Evolutionary conservation across 2,329 filamentous ascomycete species (phyloP), one percentile per base, ranked within the genome.

Genomic region (Epichloe elymi): DNA sequence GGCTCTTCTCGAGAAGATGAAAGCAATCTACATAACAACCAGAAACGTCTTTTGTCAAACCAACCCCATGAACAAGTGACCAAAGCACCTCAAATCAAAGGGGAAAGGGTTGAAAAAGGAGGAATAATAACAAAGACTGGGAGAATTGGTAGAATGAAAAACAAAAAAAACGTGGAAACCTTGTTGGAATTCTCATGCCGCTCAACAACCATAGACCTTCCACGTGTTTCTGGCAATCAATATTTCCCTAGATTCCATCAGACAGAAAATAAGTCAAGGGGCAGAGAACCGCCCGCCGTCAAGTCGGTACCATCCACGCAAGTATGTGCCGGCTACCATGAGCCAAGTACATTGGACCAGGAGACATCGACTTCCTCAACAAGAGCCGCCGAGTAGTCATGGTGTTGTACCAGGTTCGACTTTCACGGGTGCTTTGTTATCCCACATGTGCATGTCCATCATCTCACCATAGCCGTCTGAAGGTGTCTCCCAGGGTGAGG

Each of bases 1-100:
- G 47, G 55, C 57, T 64, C 63, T 64, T 65, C 63, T 58, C 55
- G 61, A 56, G 61, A 66, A 65, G 63, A 64, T 61, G 43, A 54
- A 60, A 63, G 55, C 53, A 60, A 54, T 66, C 62, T 65, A 64
- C 57, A 58, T 50, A 52, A 53, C 17, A 54, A 46, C 39, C 20
- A 50, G 15, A 33, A 46, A 38, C 30, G 30, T 11, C 8, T 8
- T 35, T 4, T 8, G 15, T 15, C 12, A 45, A 30, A 33, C 12
- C 23, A 45, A n/a, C 12, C 10, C 11, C 26, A 33, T 6, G 10
- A 33, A 45, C 4, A 26, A 5, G 41, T 20, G 20, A 20, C 23
- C 42, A 45, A 45, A 35, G n/a, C 26, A 30, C 23, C 42, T n/a
- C 3, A 17, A 30, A n/a, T 5, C 19, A 41, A 15, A 7, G n/a